Evolutionary conservation across 768 basidiomycete genomes (phyloP).

Genomic region (Gloeophyllum trabeum): DNA sequence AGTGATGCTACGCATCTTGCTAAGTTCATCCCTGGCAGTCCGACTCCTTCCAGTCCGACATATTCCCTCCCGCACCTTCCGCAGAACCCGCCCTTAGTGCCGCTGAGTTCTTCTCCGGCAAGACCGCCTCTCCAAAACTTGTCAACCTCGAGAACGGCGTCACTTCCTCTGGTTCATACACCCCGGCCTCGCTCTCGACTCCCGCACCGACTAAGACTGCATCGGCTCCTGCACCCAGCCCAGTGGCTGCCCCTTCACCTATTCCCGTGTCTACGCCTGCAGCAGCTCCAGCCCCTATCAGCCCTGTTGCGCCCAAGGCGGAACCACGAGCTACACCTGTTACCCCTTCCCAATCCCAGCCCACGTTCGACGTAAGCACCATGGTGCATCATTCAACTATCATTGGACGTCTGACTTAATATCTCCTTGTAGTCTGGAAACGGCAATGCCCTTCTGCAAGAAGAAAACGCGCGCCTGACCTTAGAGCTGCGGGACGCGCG

Average conservation of each 20-base stretch:
- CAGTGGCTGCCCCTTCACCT: slow-evolving; percentile 14
- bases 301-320: slow-evolving; percentile 6
- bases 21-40: slow-evolving; percentile 32
- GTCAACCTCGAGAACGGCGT: slow-evolving; percentile 69
- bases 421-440: slow-evolving; percentile 7
- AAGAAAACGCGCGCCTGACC: slow-evolving; percentile 53
- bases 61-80: slow-evolving; percentile 88
- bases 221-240: slow-evolving; percentile 17
- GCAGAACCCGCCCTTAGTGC: slow-evolving; percentile 71
- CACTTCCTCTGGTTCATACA: slow-evolving; percentile 19
- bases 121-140: slow-evolving; percentile 65
- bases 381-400: not conserved
- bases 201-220: slow-evolving; percentile 15
- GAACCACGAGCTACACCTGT: slow-evolving; percentile 3
- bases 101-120: slow-evolving; percentile 82
- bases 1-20: not conserved
- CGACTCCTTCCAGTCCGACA: slow-evolving; percentile 95
- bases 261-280: slow-evolving; percentile 21
- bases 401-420: not conserved
- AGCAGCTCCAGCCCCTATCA: slow-evolving; percentile 9
- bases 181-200: slow-evolving; percentile 12
- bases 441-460: slow-evolving; percentile 17
- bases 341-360: slow-evolving; percentile 9
- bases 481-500: slow-evolving; percentile 69
- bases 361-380: slow-evolving; percentile 2